A percentile compares a stretch with the other conserved stretches of the same genome.
phyloP scores from a whole-genome alignment of 2,329 filamentous ascomycete species.

The Aureobasidium sp. region DNA sequence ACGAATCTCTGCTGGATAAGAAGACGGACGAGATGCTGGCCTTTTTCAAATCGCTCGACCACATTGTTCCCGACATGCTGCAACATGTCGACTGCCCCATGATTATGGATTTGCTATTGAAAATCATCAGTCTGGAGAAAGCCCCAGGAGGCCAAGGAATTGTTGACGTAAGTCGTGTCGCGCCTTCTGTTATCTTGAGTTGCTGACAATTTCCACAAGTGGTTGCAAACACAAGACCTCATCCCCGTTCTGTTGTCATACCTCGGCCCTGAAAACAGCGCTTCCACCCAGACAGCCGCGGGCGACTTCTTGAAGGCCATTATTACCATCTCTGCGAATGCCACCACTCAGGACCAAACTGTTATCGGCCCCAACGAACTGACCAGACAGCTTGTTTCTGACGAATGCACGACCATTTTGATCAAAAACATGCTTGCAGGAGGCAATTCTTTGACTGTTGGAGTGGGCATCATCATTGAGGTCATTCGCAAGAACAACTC shows the following conservation, averaged over 20 bases:
- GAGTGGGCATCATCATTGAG: conserved; percentile 95
- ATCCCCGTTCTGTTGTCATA: conserved; percentile 83
- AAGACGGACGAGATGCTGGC: conserved; percentile 97
- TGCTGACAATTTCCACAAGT: conserved; percentile 45
- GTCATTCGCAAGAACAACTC: conserved; percentile 99
- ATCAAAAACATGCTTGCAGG: conserved; percentile 87
- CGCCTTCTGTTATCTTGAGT: not conserved
- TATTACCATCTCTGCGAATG: conserved; percentile 97
- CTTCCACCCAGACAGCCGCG: conserved; percentile 89
- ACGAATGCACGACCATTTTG: conserved; percentile 73
- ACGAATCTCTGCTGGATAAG: conserved; percentile 93
- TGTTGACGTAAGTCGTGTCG: conserved; percentile 65
- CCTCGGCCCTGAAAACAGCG: conserved; percentile 74
- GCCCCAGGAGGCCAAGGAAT: conserved; percentile 85
- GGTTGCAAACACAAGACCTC: conserved; percentile 83
- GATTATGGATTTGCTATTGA: conserved; percentile 94
- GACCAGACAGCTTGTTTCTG: conserved; percentile 87
- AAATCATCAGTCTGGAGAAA: conserved; percentile 94
- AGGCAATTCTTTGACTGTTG: conserved; percentile 89
- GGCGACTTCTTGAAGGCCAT: conserved; percentile 98
- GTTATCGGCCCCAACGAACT: conserved; percentile 97
- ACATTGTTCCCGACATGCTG: conserved; percentile 76
- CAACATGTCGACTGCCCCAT: conserved; percentile 95
- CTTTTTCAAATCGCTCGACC: conserved; percentile 76
- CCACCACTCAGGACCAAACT: conserved; percentile 96